Evolutionary conservation across 2,329 filamentous ascomycete genomes (phyloP), one percentile per base, ranked within the genome.

Genomic region (Ascomycota sp.): DNA sequence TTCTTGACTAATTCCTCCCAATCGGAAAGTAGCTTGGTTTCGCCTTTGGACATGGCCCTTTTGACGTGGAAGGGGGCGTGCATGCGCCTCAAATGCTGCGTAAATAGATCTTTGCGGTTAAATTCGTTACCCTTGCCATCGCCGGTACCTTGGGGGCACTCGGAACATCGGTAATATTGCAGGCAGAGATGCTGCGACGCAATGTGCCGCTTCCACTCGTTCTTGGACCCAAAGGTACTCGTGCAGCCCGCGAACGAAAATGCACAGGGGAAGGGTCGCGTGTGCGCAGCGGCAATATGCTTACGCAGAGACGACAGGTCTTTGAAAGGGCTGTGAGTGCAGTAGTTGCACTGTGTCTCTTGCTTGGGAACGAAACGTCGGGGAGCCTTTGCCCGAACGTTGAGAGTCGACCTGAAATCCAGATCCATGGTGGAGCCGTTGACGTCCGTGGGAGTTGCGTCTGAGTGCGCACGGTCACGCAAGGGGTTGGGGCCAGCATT

Each of bases 151-250:
- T 62, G 58, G 0, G 67, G 63, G 34, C 70, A 75, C 2, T 63
- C 56, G 0, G 70, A 74, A 38, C 70, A 75, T 13, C 70, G 62
- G 40, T 75, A 75, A 39, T 65, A 75, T 29, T 65, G 64, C 12
- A 75, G 47, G 38, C 70, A 75, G 15, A 98, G 65, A 52, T 98
- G 89, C 41, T 94, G 82, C 0, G 82, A 92, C 11, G 73, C 68
- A 45, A 94, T 81, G 45, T 98, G 89, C 4, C 86, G 70, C 52
- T 95, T 95, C 86, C 86, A 98, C 50, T 95, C 86, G 45, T 95
- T 94, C 54, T 94, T 95, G 11, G 80, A 86, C 2, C 75, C 74
- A 48, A 95, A 94, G 0, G 73, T 80, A 40, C 81, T 83, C 1
- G 55, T 57, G 49, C 86, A 98, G 12, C 79, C 81, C 25, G 86